phyloP scores from a whole-genome alignment of 441 rosid species.

The Syzygium malaccense region DNA sequence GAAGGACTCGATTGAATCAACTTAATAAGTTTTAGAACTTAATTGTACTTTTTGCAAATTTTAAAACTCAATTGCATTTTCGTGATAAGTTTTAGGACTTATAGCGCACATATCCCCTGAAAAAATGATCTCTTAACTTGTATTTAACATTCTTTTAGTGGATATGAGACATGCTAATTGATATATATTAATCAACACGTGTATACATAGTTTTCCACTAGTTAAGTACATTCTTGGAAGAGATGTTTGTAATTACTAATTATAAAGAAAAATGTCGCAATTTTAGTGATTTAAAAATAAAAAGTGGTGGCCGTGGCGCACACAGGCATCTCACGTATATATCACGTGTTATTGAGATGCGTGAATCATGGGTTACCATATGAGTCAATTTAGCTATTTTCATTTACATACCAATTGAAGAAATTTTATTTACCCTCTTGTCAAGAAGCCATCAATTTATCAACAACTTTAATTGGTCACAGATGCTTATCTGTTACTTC shows the following conservation, averaged over 20 bases:
- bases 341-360: background rate
- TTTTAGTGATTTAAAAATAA: background rate
- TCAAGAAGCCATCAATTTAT: background rate
- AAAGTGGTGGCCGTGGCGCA: background rate
- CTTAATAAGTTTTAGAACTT: no score
- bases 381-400: background rate
- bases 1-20: no score
- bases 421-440: background rate
- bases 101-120: no score
- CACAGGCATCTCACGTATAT: background rate
- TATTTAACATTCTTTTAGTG: background rate
- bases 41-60: no score
- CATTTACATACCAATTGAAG: background rate
- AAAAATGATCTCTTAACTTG: background rate
- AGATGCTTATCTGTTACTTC: background rate
- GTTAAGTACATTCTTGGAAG: background rate
- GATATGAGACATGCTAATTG: no score
- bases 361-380: fast-evolving
- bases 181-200: no score
- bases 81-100: no score
- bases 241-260: background rate
- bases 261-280: background rate
- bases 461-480: background rate
- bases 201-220: no score
- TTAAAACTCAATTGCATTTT: no score